Percentiles rank a stretch among this genome's conserved stretches.
Conservation (phyloP, 306 rosid species). For the Spatholobus suberectus region DNA sequence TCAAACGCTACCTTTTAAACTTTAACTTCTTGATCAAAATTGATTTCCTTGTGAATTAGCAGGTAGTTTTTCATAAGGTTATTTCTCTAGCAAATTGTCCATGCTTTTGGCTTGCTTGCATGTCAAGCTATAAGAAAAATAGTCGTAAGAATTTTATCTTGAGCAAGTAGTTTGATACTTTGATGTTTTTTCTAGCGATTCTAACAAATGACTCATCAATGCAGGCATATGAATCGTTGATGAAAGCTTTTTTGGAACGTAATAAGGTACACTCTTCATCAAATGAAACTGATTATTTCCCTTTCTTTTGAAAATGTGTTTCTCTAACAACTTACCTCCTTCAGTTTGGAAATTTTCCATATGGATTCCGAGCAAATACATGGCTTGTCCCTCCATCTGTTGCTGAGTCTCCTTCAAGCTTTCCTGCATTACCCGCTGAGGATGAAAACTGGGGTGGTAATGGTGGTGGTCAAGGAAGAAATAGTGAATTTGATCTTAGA, state of each 20-base stretch:
- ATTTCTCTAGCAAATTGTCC: background rate
- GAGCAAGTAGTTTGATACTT: background rate
- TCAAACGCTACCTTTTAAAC: background rate
- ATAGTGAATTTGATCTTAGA: conserved; percentile 61
- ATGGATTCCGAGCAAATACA: conserved; percentile 91
- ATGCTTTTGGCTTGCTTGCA: background rate
- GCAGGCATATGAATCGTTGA: conserved; percentile 88
- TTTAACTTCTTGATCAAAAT: background rate
- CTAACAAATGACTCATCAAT: conserved; percentile 35
- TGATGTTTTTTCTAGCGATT: conserved; percentile 5
- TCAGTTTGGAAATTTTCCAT: conserved; percentile 98
- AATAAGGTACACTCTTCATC: conserved; percentile 69
- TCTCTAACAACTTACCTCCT: conserved; percentile 32
- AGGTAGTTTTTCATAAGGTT: background rate
- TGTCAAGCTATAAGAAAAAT: background rate
- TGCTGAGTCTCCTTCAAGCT: conserved; percentile 68
- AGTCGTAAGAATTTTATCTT: background rate
- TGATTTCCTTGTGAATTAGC: background rate
- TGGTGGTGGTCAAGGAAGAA: conserved; percentile 87
- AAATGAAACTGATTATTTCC: conserved; percentile 6
- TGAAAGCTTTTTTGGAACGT: conserved; percentile 85
- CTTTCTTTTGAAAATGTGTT: background rate
- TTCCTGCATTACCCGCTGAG: conserved; percentile 73
- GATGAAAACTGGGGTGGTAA: conserved; percentile 96
- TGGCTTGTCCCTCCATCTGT: conserved; percentile 95